Conservation (phyloP, 805 yeast genomes). For the Candida ipomoeae region DNA sequence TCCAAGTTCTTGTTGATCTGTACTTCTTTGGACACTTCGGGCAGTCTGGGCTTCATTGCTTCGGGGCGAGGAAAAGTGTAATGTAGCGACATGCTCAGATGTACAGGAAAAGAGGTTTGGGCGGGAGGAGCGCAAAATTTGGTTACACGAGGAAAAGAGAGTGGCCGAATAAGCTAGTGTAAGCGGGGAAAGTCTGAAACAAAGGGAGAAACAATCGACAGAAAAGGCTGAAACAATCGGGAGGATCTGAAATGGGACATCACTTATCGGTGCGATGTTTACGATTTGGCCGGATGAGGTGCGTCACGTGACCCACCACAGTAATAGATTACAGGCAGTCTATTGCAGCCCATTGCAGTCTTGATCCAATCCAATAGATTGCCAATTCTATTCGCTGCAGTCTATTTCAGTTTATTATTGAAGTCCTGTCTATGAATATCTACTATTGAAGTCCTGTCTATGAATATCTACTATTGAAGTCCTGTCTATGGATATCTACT, state of each 20-base stretch:
- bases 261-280: conserved; percentile 5
- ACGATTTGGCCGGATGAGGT: conserved; percentile 4
- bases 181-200: not conserved
- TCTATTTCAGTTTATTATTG: no score
- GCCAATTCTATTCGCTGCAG: no score
- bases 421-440: no score
- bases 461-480: no score
- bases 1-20: conserved; percentile 7
- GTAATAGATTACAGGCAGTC: no score
- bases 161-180: no score
- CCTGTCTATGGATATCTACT: no score
- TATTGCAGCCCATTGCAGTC: no score
- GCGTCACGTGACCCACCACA: not conserved
- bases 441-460: no score
- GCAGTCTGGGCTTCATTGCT: not conserved
- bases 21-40: conserved; percentile 5
- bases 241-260: not conserved
- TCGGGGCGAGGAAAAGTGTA: conserved; percentile 4
- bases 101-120: not conserved
- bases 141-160: not conserved
- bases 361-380: no score
- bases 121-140: no score
- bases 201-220: not conserved
- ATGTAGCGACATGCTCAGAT: conserved; percentile 2
- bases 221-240: not conserved